Evolutionary conservation across 495 filamentous ascomycete species (phyloP).

Genomic region (Cercophora samala): DNA sequence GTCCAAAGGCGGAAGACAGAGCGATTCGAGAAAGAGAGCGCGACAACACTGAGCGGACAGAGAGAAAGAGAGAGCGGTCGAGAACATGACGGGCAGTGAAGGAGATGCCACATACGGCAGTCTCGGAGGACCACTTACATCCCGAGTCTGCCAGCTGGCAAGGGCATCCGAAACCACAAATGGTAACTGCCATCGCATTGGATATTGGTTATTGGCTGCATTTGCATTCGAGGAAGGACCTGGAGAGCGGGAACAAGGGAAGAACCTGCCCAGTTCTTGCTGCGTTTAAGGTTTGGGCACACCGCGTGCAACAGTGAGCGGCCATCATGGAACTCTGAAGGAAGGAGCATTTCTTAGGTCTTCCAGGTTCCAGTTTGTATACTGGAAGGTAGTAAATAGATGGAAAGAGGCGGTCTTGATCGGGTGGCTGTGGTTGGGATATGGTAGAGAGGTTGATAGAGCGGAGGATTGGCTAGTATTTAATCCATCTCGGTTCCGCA

Average conservation of each 20-base stretch:
- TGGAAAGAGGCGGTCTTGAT: too few relatives aligned
- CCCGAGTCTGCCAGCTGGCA: background rate
- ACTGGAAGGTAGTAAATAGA: too few relatives aligned
- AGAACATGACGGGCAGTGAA: background rate
- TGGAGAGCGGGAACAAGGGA: too few relatives aligned
- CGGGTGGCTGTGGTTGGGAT: too few relatives aligned
- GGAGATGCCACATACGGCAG: background rate
- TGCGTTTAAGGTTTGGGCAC: background rate
- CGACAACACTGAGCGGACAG: constrained; percentile 28
- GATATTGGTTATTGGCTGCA: background rate
- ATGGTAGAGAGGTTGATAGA: background rate
- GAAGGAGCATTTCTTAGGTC: too few relatives aligned
- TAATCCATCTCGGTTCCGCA: constrained; percentile 12
- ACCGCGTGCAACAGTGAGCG: too few relatives aligned
- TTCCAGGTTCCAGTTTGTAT: too few relatives aligned
- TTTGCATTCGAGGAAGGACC: background rate
- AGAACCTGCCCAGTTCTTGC: too few relatives aligned
- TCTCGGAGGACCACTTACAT: background rate
- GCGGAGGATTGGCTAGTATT: background rate
- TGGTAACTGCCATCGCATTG: background rate
- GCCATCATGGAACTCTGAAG: too few relatives aligned
- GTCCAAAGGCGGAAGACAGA: constrained; percentile 25
- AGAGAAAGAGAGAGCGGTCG: constrained; percentile 4
- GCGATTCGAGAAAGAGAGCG: constrained; percentile 32
- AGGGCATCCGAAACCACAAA: background rate